Base-by-base conservation (phyloP, 495 filamentous ascomycete species). In the Penicillium samsonianum region DNA sequence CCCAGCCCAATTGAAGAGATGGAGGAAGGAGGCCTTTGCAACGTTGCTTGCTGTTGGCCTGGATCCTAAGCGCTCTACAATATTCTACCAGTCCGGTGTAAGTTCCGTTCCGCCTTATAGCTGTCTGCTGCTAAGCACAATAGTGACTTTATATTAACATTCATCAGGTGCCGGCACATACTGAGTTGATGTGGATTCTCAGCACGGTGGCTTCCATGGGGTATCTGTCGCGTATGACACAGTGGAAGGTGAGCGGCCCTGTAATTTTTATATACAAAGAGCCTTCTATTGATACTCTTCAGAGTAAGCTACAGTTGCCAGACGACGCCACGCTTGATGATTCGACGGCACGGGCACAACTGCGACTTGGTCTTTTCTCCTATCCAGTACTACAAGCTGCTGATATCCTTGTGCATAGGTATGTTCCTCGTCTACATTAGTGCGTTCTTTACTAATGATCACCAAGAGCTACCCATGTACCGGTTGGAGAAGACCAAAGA, bases 341-440 rank as follows among this genome's bases (percentile, higher is more conserved):
- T 43, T 72, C 80, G 3, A 67, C 69, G 4, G 78, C 79, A 44
- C 84, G 80, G 53, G 67, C 76, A 10, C 81, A 81, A 38, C 75
- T 95, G 52, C 92, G 92, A 65, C 81, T 96, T 12, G 95, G 94
- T n/a, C 80, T 98, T 6, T 96, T 96, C 76, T 94, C 91, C 10
- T 98, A 98, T 67, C 94, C 94, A 14, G 90, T 98, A 22, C 82
- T 98, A 12, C 92, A 97, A 69, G 93, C 94, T 26, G 94, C 95
- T 31, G 94, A 98, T 71, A 90, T 98, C 43, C 82, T 98, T 23
- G 79, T 96, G 14, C 90, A 98, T 67, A 79, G 86, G 87, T 90
- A 65, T 28, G 70, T 38, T 38, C 20, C 22, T 51, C 7, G 37
- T 40, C 43, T 31, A 52, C 31, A 41, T 47, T 47, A 14, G 20